Conservation (phyloP, 352 stramenopile species). For the Peronospora belbahrii region DNA sequence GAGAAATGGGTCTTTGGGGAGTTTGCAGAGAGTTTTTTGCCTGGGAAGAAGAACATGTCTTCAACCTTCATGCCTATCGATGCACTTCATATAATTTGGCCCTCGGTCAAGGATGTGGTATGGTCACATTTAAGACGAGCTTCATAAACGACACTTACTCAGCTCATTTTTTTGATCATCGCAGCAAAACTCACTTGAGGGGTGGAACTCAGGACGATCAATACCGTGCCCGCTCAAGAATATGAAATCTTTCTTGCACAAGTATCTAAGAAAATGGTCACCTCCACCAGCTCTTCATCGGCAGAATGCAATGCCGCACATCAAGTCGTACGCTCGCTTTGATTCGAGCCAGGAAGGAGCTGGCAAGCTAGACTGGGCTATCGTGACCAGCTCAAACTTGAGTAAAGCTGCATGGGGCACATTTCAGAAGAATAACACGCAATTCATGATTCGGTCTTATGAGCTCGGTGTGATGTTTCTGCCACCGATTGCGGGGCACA, state of each 20-base stretch:
- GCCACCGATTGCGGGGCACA: slow-evolving; percentile 19
- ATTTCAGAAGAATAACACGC: slow-evolving; percentile 62
- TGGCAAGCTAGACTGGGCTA: slow-evolving; percentile 52
- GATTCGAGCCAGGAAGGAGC: slow-evolving; percentile 20
- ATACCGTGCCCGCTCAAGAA: slow-evolving; percentile 78
- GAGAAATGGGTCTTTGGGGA: slow-evolving; percentile 81
- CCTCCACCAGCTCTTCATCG: slow-evolving; percentile 46
- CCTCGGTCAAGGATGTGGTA: slow-evolving; percentile 72
- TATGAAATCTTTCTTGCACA: slow-evolving; percentile 83
- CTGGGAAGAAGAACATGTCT: slow-evolving; percentile 28
- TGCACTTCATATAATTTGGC: slow-evolving; percentile 73
- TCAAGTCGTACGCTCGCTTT: slow-evolving; percentile 73
- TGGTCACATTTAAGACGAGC: slow-evolving; percentile 2
- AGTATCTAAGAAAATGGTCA: slow-evolving; percentile 73
- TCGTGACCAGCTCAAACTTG: slow-evolving; percentile 77
- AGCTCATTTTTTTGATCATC: not conserved
- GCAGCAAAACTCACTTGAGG: slow-evolving; percentile 70
- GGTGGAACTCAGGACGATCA: slow-evolving; percentile 63
- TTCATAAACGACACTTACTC: not conserved
- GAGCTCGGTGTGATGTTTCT: slow-evolving; percentile 76
- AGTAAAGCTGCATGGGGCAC: slow-evolving; percentile 78
- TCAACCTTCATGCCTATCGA: slow-evolving; percentile 33
- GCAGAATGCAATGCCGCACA: slow-evolving; percentile 77
- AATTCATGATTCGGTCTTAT: slow-evolving; percentile 81
- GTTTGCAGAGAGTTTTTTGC: slow-evolving; percentile 56